Evolutionary conservation across 371 early-diverging fungal genomes (phyloP).

Genomic region (Mortierella sp.): DNA sequence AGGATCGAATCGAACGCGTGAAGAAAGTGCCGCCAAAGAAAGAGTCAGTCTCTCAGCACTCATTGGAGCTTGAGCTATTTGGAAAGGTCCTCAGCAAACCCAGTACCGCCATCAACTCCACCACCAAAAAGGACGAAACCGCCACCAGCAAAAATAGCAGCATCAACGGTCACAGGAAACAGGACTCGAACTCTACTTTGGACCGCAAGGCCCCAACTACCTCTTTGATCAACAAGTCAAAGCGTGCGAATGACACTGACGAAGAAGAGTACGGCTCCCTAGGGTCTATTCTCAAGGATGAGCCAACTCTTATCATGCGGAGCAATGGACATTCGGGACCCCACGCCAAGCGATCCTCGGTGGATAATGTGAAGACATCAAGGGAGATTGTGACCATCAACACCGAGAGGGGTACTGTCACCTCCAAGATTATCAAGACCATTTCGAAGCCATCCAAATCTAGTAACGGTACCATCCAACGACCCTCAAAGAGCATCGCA

Average conservation of each 20-base stretch:
- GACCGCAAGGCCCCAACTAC: not conserved
- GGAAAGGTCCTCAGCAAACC: constrained; percentile 17
- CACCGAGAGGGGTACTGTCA: constrained; percentile 36
- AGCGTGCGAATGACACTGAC: not conserved
- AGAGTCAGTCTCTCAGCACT: constrained; percentile 16
- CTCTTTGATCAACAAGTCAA: not conserved
- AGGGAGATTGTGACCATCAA: constrained; percentile 43
- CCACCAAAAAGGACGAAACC: not conserved
- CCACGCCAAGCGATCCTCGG: not conserved
- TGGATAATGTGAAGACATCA: not conserved
- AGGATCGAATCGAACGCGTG: not conserved
- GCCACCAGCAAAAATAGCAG: not conserved
- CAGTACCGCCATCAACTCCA: not conserved
- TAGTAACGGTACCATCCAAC: not conserved
- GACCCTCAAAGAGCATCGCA: not conserved
- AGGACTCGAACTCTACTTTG: not conserved
- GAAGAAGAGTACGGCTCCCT: constrained; percentile 21
- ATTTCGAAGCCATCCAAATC: not conserved
- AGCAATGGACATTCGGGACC: not conserved
- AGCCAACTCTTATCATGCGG: not conserved
- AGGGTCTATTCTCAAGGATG: constrained; percentile 11
- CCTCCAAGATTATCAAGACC: not conserved
- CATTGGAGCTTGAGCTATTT: constrained; percentile 48
- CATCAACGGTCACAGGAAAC: constrained; percentile 1
- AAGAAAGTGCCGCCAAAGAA: not conserved